phyloP scores from a whole-genome alignment of 305 asterid species.

The Plantago coronopus region DNA sequence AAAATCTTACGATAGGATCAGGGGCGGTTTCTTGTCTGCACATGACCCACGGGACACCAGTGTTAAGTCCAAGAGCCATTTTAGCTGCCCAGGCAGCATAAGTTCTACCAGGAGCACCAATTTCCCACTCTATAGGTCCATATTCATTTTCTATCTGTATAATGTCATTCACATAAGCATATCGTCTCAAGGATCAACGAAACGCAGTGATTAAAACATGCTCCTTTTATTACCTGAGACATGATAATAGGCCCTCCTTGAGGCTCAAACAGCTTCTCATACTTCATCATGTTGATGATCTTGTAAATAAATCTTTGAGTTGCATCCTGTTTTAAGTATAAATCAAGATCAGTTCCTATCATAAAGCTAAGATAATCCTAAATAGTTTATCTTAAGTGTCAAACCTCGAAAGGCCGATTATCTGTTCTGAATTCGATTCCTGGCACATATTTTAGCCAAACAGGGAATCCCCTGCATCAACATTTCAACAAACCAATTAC shows the following conservation, averaged over 20 bases:
- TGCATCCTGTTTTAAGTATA: conserved; percentile 44
- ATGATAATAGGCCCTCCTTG: conserved; percentile 95
- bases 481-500: neutral
- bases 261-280: conserved; percentile 71
- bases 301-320: conserved; percentile 73
- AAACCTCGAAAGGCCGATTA: conserved; percentile 76
- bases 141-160: conserved; percentile 62
- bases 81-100: conserved; percentile 61
- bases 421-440: conserved; percentile 74
- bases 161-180: neutral
- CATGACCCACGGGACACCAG: conserved; percentile 79
- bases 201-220: neutral
- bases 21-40: conserved; percentile 67
- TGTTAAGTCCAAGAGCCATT: conserved; percentile 53
- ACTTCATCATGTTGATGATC: conserved; percentile 75
- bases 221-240: conserved; percentile 57
- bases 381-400: neutral
- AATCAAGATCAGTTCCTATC: no score
- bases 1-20: conserved; percentile 36
- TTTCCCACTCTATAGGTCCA: conserved; percentile 43
- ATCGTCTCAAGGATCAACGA: neutral
- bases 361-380: neutral
- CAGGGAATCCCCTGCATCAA: conserved; percentile 82
- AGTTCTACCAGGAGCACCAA: conserved; percentile 51
- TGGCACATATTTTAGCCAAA: conserved; percentile 77